Conservation (phyloP, 2,329 filamentous ascomycete species). For the Diaporthe sp. region DNA sequence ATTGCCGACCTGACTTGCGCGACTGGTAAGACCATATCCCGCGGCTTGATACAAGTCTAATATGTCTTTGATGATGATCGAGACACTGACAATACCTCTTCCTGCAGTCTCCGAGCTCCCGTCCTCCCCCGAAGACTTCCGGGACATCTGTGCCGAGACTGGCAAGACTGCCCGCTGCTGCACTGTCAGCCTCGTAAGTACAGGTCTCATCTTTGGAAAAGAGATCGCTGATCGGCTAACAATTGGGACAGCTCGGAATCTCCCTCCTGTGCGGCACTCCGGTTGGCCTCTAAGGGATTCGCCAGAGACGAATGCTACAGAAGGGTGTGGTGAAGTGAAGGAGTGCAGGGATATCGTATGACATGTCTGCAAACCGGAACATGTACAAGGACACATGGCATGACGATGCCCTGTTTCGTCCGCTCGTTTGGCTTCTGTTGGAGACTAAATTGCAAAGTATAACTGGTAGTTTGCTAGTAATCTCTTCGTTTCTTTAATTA, state of each 20-base stretch:
- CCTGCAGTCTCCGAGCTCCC: constrained; percentile 2
- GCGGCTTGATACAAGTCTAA: neutral
- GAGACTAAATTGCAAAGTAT: neutral
- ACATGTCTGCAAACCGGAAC: neutral
- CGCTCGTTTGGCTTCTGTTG: constrained; percentile 10
- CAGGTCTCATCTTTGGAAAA: rapidly evolving
- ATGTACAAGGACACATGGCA: neutral
- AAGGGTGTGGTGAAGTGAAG: neutral
- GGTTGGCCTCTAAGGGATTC: constrained; percentile 1
- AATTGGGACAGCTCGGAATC: neutral
- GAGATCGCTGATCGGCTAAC: neutral
- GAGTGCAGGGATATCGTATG: neutral
- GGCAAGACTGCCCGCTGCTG: constrained; percentile 25
- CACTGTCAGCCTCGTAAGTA: constrained; percentile 1
- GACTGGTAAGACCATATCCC: neutral
- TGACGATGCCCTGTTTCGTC: constrained; percentile 20
- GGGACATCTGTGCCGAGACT: neutral
- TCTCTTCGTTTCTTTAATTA: neutral
- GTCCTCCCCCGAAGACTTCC: neutral
- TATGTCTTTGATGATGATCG: neutral
- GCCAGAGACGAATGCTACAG: neutral
- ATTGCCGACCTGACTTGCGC: constrained; percentile 21
- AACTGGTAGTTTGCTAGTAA: constrained; percentile 7
- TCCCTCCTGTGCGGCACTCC: constrained; percentile 14
- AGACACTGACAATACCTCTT: neutral